Percentiles rank a stretch among this genome's conserved stretches.
These are phyloP conservation scores for Orbilia javanica DNA, from an alignment of 2,329 filamentous ascomycete species.

Conservation along the genomic window DNA sequence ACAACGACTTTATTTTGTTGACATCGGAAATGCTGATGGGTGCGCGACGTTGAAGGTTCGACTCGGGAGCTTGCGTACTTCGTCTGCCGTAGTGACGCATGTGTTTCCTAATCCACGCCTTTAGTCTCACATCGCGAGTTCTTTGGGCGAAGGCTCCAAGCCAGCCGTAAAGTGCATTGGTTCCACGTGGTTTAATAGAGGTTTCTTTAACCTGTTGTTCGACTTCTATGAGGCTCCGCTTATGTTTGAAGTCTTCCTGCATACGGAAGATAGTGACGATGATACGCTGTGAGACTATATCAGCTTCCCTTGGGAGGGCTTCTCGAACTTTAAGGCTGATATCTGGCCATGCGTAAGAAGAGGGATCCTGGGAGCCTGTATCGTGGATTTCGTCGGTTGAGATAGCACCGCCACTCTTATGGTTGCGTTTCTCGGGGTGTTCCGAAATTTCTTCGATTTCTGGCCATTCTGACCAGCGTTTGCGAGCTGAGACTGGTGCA, in stretches of 20 bases:
- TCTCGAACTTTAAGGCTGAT: conserved; percentile 13
- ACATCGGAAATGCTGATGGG: background rate
- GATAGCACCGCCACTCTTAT: background rate
- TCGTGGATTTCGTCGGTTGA: background rate
- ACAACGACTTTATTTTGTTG: background rate
- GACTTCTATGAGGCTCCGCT: background rate
- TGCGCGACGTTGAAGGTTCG: background rate
- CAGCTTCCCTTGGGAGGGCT: conserved; percentile 1
- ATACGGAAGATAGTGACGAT: conserved; percentile 24
- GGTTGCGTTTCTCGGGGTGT: background rate
- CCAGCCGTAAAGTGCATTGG: background rate
- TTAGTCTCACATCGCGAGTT: background rate
- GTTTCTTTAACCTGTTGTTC: background rate
- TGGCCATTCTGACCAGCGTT: background rate
- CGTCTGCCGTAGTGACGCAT: background rate
- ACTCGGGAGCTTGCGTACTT: background rate
- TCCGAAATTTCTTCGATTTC: background rate
- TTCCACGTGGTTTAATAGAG: background rate
- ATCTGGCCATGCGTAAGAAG: conserved; percentile 9
- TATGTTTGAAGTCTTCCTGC: conserved; percentile 14
- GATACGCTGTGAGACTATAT: conserved; percentile 7
- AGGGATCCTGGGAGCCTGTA: background rate
- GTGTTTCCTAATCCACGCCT: background rate
- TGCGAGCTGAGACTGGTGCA: background rate
- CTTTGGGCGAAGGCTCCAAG: background rate